A percentile compares a stretch with the other conserved stretches of the same genome.
Evolutionary conservation across 805 yeast species (phyloP).

Genomic region (Saccharomyces jurei): DNA sequence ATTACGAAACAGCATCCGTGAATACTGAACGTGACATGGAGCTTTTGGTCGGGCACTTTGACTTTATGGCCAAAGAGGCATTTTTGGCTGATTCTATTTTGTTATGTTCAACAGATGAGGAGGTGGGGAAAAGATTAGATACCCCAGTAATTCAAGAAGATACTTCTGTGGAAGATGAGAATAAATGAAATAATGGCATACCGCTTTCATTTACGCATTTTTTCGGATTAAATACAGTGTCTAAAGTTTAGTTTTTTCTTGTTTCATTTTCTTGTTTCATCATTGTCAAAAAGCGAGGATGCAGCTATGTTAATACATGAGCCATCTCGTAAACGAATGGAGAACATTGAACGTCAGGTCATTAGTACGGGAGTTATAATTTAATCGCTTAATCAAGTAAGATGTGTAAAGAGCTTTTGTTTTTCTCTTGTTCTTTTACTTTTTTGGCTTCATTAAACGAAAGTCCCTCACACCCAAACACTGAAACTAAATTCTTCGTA

Average conservation of each 20-base stretch:
- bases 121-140: conserved; percentile 3
- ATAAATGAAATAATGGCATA: not conserved
- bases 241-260: not conserved
- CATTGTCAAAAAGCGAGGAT: not conserved
- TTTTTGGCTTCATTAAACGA: not conserved
- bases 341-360: not conserved
- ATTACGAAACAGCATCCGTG: conserved; percentile 29
- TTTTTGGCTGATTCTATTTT: conserved; percentile 19
- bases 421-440: not conserved
- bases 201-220: not conserved
- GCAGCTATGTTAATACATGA: not conserved
- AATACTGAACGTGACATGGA: conserved; percentile 39
- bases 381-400: not conserved
- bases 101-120: conserved; percentile 15
- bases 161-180: not conserved
- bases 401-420: not conserved
- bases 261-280: not conserved
- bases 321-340: not conserved
- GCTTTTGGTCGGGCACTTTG: conserved; percentile 32
- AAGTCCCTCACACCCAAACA: not conserved
- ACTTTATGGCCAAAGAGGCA: conserved; percentile 18
- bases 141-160: conserved; percentile 2
- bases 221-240: not conserved
- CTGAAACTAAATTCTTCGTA: not conserved
- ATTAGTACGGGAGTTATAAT: not conserved